These are phyloP conservation scores for Ascocoryne sarcoides DNA, from an alignment of 2,329 filamentous ascomycete species.

Conservation along the genomic window DNA sequence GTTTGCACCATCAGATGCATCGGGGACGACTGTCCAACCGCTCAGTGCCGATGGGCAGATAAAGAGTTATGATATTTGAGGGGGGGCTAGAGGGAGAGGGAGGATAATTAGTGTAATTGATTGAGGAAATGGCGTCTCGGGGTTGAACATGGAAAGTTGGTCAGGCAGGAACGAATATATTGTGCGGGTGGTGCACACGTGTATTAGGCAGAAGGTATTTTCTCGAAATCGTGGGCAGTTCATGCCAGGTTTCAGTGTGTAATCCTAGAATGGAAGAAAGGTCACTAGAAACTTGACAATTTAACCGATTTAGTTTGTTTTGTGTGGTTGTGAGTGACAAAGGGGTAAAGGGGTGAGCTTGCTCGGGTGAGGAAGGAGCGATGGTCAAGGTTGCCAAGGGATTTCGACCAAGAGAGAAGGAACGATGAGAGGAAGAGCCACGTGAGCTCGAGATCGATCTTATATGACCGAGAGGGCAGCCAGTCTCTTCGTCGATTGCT, in stretches of 20 bases:
- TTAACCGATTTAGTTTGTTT: too few species aligned
- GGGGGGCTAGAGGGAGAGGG: too few species aligned
- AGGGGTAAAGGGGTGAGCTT: too few species aligned
- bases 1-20: conserved; percentile 38
- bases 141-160: conserved; percentile 18
- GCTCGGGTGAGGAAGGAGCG: too few species aligned
- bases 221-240: conserved; percentile 8
- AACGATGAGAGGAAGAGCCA: too few species aligned
- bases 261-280: conserved; percentile 16
- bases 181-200: background rate
- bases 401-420: too few species aligned
- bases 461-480: too few species aligned
- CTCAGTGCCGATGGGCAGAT: conserved; percentile 45
- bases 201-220: conserved; percentile 4
- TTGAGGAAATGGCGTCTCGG: conserved; percentile 17
- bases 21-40: conserved; percentile 41
- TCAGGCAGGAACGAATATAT: background rate
- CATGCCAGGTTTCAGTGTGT: conserved; percentile 13
- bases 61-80: conserved; percentile 35
- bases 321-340: too few species aligned
- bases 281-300: too few species aligned
- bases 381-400: too few species aligned
- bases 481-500: too few species aligned
- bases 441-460: too few species aligned
- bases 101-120: conserved; percentile 13